Evolutionary conservation across 2,329 filamentous ascomycete species (phyloP).

Genomic region (Aspergillus sp.): DNA sequence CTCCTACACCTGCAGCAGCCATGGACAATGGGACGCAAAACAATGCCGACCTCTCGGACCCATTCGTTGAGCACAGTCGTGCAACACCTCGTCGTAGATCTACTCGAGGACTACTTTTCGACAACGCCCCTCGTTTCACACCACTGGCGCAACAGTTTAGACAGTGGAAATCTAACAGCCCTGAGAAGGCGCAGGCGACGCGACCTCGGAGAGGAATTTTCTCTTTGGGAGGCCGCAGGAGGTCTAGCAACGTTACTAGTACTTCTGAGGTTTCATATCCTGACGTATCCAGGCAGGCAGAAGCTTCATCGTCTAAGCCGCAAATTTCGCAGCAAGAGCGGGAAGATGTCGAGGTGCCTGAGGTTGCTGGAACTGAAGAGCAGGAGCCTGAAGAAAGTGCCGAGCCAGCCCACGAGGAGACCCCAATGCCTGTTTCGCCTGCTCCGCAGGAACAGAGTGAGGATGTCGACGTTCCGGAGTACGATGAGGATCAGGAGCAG

Average conservation of each 20-base stretch:
- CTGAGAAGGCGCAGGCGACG: conserved; percentile 41
- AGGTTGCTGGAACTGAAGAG: not conserved
- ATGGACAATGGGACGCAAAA: not conserved
- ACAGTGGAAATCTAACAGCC: conserved; percentile 65
- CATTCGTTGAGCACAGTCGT: conserved; percentile 1
- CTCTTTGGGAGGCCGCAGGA: conserved; percentile 35
- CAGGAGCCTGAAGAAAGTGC: not conserved
- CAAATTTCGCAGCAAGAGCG: conserved; percentile 13
- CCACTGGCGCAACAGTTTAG: conserved; percentile 64
- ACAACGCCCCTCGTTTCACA: conserved; percentile 59
- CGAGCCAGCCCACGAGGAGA: not conserved
- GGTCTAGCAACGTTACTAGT: conserved; percentile 15
- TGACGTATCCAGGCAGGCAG: conserved; percentile 22
- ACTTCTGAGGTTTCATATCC: conserved; percentile 25
- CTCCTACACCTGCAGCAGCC: not conserved
- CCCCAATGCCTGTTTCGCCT: not conserved
- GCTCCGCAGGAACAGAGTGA: too few relatives aligned
- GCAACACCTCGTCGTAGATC: conserved; percentile 1
- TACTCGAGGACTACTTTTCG: conserved; percentile 17
- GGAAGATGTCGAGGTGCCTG: not conserved
- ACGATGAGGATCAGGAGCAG: not conserved
- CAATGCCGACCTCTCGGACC: not conserved
- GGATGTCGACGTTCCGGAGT: too few relatives aligned
- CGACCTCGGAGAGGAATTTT: conserved; percentile 37
- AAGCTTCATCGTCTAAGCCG: conserved; percentile 18